Percentiles rank a stretch among this genome's conserved stretches.
Conservation (phyloP, 371 early-diverging fungal genomes). For the Actinomucor elegans region DNA sequence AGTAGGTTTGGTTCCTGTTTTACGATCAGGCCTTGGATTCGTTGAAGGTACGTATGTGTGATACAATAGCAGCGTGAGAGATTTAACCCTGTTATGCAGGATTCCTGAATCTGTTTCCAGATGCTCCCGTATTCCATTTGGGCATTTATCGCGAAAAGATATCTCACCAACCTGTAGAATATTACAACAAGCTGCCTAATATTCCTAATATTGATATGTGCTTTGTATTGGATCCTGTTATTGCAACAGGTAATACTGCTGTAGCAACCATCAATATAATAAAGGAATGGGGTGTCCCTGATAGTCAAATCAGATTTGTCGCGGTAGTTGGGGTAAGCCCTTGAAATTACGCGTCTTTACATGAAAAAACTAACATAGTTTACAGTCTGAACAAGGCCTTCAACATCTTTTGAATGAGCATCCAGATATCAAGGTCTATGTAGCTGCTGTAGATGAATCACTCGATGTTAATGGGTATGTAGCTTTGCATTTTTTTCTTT, state of each 20-base stretch:
- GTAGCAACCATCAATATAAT: constrained; percentile 78
- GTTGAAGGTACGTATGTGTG: constrained; percentile 77
- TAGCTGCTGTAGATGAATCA: constrained; percentile 71
- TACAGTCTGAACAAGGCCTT: constrained; percentile 59
- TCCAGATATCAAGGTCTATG: constrained; percentile 74
- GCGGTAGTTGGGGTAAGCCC: constrained; percentile 57
- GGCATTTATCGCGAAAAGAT: constrained; percentile 84
- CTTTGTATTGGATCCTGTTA: constrained; percentile 80
- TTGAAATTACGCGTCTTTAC: background rate
- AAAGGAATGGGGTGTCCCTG: constrained; percentile 77
- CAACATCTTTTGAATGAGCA: constrained; percentile 58
- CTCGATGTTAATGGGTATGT: constrained; percentile 62
- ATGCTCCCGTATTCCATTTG: constrained; percentile 76
- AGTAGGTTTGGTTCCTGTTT: constrained; percentile 79
- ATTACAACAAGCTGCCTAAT: constrained; percentile 87
- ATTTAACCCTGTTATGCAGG: constrained; percentile 30
- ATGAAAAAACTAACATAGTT: too few species aligned
- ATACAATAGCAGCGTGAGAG: background rate
- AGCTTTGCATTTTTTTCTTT: background rate
- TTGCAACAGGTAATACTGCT: constrained; percentile 86
- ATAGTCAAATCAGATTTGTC: constrained; percentile 69
- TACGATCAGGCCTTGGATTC: constrained; percentile 79
- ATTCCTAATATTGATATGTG: constrained; percentile 69
- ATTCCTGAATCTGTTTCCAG: constrained; percentile 69
- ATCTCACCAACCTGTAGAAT: constrained; percentile 87